Evolutionary conservation across 1,139 yeast genomes (phyloP), one percentile per base, ranked within the genome.

Genomic region (Candida smagusa): DNA sequence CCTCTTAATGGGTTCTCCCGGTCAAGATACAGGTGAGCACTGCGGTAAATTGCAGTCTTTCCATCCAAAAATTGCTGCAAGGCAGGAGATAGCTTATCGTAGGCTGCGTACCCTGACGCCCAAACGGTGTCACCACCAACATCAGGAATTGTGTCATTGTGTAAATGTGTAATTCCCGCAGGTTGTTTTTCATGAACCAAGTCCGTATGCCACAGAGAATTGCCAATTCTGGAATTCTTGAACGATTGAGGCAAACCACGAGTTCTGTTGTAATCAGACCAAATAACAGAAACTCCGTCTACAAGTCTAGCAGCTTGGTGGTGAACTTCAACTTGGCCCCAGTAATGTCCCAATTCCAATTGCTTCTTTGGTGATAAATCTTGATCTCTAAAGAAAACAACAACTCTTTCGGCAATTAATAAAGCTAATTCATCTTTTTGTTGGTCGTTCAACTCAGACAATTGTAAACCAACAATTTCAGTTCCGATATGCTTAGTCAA

Each of bases 61-160:
- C 78, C 78, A 39, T 73, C 78, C 46, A 73, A 58, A 50, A 72
- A 71, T 44, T 64, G 48, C 45, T 72, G 75, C 37, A 73, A 61
- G 1, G 70, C 73, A 12, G 74, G 72, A 4, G 77, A 71, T 42
- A 74, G 58, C 53, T 72, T 73, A 46, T 73, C 79, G 49, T 71
- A 73, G 12, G 74, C 75, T 32, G 65, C 77, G 43, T 72, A 72
- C 3, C 77, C 77, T 28, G 75, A 68, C 2, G 74, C 54, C 76
- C 76, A 74, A 6, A 62, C 43, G 13, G 79, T 74, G 50, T 74
- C 79, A 38, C 79, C 79, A 27, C 79, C 79, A 34, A 59, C 61
- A 2, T 48, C 49, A 7, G 77, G 77, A 42, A 71, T 65, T 9
- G 70, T 56, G 49, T 71, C 77, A 46, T 65, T 58, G 52, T 70